Percentiles rank a stretch among this genome's conserved stretches.
Conservation (phyloP, 495 filamentous ascomycete genomes). For the Neurospora pannonica region DNA sequence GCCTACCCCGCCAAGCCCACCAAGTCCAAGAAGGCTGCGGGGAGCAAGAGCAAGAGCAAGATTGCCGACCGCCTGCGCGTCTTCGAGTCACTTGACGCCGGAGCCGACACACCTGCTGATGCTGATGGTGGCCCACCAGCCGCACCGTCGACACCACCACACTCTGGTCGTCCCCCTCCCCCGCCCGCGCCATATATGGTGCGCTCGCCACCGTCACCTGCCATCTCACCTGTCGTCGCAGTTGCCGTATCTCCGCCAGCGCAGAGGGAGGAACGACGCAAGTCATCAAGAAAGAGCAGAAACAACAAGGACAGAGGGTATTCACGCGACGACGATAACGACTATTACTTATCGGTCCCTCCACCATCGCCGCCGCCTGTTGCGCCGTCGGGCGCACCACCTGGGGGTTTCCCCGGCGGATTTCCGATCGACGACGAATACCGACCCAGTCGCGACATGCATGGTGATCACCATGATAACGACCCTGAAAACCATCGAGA, state of each 20-base stretch:
- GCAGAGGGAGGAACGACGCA: constrained; percentile 16
- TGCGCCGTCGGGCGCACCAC: constrained; percentile 37
- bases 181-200: background rate
- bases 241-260: constrained; percentile 1
- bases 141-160: constrained; percentile 11
- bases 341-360: constrained; percentile 8
- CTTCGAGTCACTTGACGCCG: constrained; percentile 40
- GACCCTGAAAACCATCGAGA: background rate
- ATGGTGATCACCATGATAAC: constrained; percentile 4
- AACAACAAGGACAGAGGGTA: constrained; percentile 8
- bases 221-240: background rate
- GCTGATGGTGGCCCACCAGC: constrained; percentile 10
- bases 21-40: constrained; percentile 34
- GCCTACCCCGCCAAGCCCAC: constrained; percentile 19
- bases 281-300: constrained; percentile 17
- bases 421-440: constrained; percentile 36
- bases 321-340: constrained; percentile 4
- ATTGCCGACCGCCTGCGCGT: constrained; percentile 44
- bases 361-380: constrained; percentile 9
- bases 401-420: constrained; percentile 38
- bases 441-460: background rate
- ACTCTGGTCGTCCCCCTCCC: background rate
- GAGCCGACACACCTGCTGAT: constrained; percentile 12
- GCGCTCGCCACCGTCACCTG: background rate
- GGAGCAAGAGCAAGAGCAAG: constrained; percentile 41